Conservation (phyloP, 345 rosid genomes). For the Acer negundo region DNA sequence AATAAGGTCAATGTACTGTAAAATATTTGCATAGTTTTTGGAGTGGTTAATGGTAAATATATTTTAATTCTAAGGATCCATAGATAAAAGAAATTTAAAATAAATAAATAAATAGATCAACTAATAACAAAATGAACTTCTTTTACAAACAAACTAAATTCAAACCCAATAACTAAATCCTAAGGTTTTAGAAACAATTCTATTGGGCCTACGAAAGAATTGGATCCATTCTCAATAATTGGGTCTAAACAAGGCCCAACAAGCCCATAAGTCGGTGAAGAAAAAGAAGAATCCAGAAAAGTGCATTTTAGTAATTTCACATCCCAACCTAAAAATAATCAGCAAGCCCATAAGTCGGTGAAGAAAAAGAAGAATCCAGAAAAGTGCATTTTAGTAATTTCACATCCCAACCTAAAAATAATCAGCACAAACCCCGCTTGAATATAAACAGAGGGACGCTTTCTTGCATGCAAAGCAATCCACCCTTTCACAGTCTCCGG, state of each 20-base stretch:
- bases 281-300: slow-evolving; percentile 8
- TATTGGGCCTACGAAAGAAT: background rate
- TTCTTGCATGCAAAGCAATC: slow-evolving; percentile 20
- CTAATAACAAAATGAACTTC: no score
- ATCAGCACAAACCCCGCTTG: background rate
- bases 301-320: background rate
- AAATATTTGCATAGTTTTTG: no score
- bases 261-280: background rate
- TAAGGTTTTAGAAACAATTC: no score
- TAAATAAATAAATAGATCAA: no score
- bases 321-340: background rate
- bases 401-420: background rate
- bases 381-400: background rate
- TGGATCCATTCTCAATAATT: no score
- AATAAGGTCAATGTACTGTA: no score
- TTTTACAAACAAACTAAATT: no score
- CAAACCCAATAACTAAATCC: no score
- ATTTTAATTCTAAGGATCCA: no score
- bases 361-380: slow-evolving; percentile 10
- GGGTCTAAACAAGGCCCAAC: background rate
- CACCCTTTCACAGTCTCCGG: no score
- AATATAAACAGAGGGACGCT: background rate
- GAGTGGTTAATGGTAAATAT: no score
- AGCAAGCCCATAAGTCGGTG: background rate
- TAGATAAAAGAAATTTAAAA: no score